Evolutionary conservation across 1,139 yeast species (phyloP), one percentile per base, ranked within the genome.

Genomic region (Nakaseomyces delphensis): DNA sequence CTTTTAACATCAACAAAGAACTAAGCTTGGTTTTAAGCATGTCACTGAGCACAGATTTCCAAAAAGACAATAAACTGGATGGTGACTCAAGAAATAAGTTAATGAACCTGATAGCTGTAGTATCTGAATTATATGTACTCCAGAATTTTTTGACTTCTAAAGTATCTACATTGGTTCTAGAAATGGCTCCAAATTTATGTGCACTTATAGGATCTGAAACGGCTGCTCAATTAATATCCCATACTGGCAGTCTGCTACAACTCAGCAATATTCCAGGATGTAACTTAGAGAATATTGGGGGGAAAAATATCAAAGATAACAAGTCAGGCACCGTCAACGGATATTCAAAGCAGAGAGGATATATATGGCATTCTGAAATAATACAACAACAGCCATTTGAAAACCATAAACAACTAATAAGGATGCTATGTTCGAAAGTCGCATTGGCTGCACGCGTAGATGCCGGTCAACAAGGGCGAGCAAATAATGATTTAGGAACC

Each of bases 391-490:
- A 57, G 13, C 82, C 94, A 0, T 72, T 73, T 1, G 82, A 77
- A 38, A 64, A 74, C 14, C 71, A 79, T 41, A 74, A 75, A 44
- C 83, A 82, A 51, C 94, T 89, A 3, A 70, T 86, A 69, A 67
- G 96, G 45, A 79, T 86, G 48, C 66, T 85, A 0, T 75, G 95
- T 41, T 95, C 84, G 0, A 91, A 89, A 56, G 67, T 85, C 1
- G 73, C 84, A 0, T 64, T 93, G 9, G 94, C 96, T 0, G 89
- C 97, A 0, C 69, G 98, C 46, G 71, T 89, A 3, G 99, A 91
- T 58, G 50, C 54, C 6, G 48, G 59, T 10, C 45, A 43, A 33
- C 39, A 41, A 19, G 19, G 41, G 13, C 8, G 65, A 3, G 63
- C 71, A 0, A 73, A 74, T 44, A 86, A 85, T 2, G 52, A 65